Evolutionary conservation across 139 green algal genomes (phyloP).

Genomic region (Nannochloris sp.): DNA sequence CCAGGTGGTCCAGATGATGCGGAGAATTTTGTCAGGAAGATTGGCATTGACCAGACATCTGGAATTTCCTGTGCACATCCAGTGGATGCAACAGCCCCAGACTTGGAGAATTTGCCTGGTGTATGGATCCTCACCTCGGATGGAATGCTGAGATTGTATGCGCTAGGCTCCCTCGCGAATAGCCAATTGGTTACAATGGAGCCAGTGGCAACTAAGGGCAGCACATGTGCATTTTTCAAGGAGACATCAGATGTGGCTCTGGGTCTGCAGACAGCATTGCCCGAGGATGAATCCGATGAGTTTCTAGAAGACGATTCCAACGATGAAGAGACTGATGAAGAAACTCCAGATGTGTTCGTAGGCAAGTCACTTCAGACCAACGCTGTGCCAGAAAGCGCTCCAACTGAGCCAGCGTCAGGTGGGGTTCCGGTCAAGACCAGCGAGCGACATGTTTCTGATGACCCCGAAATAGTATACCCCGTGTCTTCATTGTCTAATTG

Average conservation of each 20-base stretch:
- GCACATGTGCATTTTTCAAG: background rate
- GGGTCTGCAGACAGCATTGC: background rate
- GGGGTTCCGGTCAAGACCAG: no score
- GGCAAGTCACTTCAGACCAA: background rate
- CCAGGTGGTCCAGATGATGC: slow-evolving; percentile 33
- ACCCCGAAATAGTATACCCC: background rate
- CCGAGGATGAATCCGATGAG: background rate
- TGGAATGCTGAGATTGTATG: slow-evolving; percentile 42
- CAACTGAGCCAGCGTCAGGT: no score
- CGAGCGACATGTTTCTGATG: no score
- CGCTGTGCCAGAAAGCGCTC: no score
- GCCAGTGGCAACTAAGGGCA: background rate
- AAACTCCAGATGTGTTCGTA: background rate
- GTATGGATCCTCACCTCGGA: slow-evolving; percentile 47
- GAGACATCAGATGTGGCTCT: background rate
- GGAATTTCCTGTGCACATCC: slow-evolving; percentile 27
- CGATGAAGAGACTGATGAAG: slow-evolving; percentile 3
- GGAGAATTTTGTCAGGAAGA: slow-evolving; percentile 49
- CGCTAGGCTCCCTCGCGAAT: slow-evolving; percentile 11
- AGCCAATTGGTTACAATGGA: background rate
- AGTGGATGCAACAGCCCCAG: slow-evolving; percentile 17
- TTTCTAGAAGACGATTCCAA: slow-evolving; percentile 3
- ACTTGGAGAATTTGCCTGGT: slow-evolving; percentile 33
- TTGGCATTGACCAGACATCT: slow-evolving; percentile 33
- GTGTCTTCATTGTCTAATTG: slow-evolving; percentile 8